Evolutionary conservation across 2,329 filamentous ascomycete genomes (phyloP), one percentile per base, ranked within the genome.

Genomic region (Fusarium sp.): DNA sequence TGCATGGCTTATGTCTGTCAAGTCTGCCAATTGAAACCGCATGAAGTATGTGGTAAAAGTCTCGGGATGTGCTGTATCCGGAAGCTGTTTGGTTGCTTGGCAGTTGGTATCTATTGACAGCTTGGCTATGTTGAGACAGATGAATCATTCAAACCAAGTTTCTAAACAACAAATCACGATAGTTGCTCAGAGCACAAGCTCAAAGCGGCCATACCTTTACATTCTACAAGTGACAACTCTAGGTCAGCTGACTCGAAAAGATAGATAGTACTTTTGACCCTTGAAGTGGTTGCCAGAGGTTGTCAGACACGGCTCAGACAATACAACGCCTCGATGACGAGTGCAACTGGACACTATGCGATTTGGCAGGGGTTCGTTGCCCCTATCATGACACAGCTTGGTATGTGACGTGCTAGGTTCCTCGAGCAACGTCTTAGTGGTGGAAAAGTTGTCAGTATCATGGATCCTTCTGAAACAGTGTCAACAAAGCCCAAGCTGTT

Each of bases 321-420:
- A 22, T 57, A 54, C 24, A 42, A 54, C 59, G n/a, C 31, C 37
- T 67, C 56, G 59, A 74, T 74, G 72, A 74, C 71, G 61, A 72
- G 71, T 72, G 58, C 71, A 73, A 73, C 56, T 31, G 22, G 11
- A 24, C 63, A 62, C 62, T 45, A 47, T 40, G 22, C 29, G 50
- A 47, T 40, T 40, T 29, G 35, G n/a, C 24, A 40, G 40, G 11
- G 50, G 31, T 6, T 16, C 42, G 24, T 50, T 8, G 8, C n/a
- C 14, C 42, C 9, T 56, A 50, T 63, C 47, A 50, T 35, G 35
- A 45, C 31, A 38, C 29, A 54, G 37, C 35, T 35, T 20, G 59
- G 70, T 40, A 68, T 71, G 67, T 72, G 71, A 72, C 61, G 72
- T 74, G 72, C 66, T 69, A 62, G 50, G 71, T 74, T 74, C 45